A percentile compares a stretch with the other conserved stretches of the same genome.
Evolutionary conservation across 176 grass and related monocot species (phyloP).

Genomic region (Phoenix roebelenii): DNA sequence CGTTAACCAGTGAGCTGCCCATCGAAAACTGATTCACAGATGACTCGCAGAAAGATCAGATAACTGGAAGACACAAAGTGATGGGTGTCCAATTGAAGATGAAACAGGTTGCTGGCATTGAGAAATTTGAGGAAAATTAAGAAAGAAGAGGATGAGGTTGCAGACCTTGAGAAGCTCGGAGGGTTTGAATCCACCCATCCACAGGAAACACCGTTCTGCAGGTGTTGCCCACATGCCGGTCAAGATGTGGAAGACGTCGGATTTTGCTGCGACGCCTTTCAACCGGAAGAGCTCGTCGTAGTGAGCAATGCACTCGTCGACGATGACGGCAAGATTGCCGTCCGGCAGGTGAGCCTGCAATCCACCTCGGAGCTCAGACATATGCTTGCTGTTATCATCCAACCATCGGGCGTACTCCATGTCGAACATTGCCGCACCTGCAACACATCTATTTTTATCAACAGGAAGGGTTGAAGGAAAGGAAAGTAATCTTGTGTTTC

Average conservation of each 20-base stretch:
- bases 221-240: slow-evolving; percentile 68
- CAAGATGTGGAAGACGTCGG: slow-evolving; percentile 88
- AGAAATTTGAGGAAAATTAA: too few relatives aligned
- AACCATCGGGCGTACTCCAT: slow-evolving; percentile 87
- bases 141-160: background rate
- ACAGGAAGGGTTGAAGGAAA: too few relatives aligned
- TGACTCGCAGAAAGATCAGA: too few relatives aligned
- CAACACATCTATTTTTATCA: background rate
- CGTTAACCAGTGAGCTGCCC: too few relatives aligned
- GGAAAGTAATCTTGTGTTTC: too few relatives aligned
- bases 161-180: slow-evolving; percentile 87
- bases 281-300: slow-evolving; percentile 89
- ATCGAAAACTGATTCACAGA: too few relatives aligned
- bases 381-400: slow-evolving; percentile 59
- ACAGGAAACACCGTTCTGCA: slow-evolving; percentile 84
- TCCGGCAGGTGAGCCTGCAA: slow-evolving; percentile 70
- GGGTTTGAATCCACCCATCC: slow-evolving; percentile 97
- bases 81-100: too few relatives aligned
- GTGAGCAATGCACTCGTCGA: slow-evolving; percentile 78
- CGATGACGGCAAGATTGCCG: slow-evolving; percentile 48
- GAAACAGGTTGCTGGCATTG: too few relatives aligned
- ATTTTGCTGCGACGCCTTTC: slow-evolving; percentile 43
- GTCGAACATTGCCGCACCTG: slow-evolving; percentile 85
- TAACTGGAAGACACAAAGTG: too few relatives aligned
- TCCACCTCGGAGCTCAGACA: slow-evolving; percentile 46